phyloP scores from a whole-genome alignment of 2,329 filamentous ascomycete species.

The Colletotrichum camelliae region DNA sequence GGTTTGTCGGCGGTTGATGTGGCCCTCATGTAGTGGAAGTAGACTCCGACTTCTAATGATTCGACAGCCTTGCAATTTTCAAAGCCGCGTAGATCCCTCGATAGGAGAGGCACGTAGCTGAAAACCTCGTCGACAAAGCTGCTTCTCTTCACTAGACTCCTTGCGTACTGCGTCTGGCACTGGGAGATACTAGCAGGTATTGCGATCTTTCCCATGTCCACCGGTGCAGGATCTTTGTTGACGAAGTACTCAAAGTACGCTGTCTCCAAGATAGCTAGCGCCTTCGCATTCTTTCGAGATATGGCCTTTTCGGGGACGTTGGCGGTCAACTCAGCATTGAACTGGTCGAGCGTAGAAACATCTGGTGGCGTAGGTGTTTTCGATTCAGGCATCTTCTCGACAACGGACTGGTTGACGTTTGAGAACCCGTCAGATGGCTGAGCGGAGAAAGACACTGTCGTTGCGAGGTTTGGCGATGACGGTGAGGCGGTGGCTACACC shows the following conservation, averaged over 20 bases:
- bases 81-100: slow-evolving; percentile 3
- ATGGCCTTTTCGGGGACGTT: background rate
- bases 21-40: slow-evolving; percentile 20
- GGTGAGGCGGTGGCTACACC: background rate
- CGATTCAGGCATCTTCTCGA: slow-evolving; percentile 5
- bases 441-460: background rate
- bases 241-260: slow-evolving; percentile 18
- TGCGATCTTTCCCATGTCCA: background rate
- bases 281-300: background rate
- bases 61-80: background rate
- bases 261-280: slow-evolving; percentile 10
- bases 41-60: slow-evolving; percentile 1
- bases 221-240: background rate
- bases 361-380: background rate
- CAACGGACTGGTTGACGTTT: background rate
- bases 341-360: background rate
- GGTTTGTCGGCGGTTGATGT: background rate
- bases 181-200: background rate
- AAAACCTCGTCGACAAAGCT: background rate
- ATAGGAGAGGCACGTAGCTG: background rate
- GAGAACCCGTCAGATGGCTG: background rate
- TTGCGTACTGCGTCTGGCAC: background rate
- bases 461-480: background rate
- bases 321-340: slow-evolving; percentile 1
- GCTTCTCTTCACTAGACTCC: background rate